A percentile compares a stretch with the other conserved stretches of the same genome.
These are phyloP conservation scores for Phaffia tasmanica DNA, from an alignment of 768 basidiomycete genomes.

Conservation along the genomic window DNA sequence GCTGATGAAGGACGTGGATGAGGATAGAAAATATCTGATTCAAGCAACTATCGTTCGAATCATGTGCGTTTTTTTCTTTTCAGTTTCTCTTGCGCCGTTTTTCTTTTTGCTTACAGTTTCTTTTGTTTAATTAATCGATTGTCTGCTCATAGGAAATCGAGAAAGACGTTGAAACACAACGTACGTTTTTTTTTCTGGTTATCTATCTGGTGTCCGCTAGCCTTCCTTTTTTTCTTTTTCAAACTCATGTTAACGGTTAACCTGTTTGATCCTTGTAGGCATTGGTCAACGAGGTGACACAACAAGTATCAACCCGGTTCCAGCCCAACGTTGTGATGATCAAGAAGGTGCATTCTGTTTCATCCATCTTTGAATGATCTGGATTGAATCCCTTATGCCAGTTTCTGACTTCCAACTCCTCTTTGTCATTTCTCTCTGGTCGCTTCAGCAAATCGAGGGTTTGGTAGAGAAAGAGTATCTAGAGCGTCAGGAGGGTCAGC, in stretches of 20 bases:
- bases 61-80: slow-evolving; percentile 29
- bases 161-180: slow-evolving; percentile 37
- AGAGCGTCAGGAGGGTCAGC: slow-evolving; percentile 81
- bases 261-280: slow-evolving; percentile 21
- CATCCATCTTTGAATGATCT: background rate
- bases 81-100: background rate
- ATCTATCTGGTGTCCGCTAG: background rate
- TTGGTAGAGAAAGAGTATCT: slow-evolving; percentile 96
- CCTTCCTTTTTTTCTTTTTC: background rate
- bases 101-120: background rate
- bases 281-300: slow-evolving; percentile 38
- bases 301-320: slow-evolving; percentile 26
- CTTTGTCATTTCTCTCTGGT: background rate
- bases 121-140: too few relatives aligned
- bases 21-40: slow-evolving; percentile 92
- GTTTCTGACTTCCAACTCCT: slow-evolving; percentile 26
- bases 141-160: slow-evolving; percentile 7
- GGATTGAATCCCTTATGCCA: slow-evolving; percentile 25
- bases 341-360: slow-evolving; percentile 19
- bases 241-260: background rate
- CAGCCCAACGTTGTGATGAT: slow-evolving; percentile 24
- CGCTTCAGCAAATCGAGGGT: slow-evolving; percentile 52
- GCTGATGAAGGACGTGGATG: slow-evolving; percentile 86
- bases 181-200: background rate
- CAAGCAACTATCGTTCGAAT: slow-evolving; percentile 82